A percentile compares a stretch with the other conserved stretches of the same genome.
phyloP scores from a whole-genome alignment of 2,329 filamentous ascomycete species.

The Colletotrichum australisinense region DNA sequence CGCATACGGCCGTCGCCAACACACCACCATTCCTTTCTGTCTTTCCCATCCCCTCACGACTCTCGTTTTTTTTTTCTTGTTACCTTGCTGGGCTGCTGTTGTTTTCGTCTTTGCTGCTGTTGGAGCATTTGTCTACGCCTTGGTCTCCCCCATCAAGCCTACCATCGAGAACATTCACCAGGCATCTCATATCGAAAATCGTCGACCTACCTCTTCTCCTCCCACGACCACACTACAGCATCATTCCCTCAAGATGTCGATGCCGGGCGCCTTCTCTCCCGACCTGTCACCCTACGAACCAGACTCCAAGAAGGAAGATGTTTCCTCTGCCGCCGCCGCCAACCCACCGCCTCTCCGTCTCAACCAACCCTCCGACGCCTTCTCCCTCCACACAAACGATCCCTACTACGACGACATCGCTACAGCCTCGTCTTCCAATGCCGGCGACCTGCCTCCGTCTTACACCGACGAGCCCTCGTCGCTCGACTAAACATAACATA shows the following conservation, averaged over 20 bases:
- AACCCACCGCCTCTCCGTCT: conserved; percentile 33
- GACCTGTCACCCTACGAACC: conserved; percentile 26
- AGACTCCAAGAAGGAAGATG: conserved; percentile 18
- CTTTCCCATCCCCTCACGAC: conserved; percentile 3
- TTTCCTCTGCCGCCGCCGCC: neutral
- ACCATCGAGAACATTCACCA: neutral
- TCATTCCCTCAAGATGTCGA: conserved; percentile 32
- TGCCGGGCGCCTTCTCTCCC: conserved; percentile 37
- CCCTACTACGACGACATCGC: conserved; percentile 51
- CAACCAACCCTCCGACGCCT: conserved; percentile 43
- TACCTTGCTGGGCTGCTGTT: neutral
- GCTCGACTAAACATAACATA: neutral
- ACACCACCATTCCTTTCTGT: neutral
- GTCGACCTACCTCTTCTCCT: neutral
- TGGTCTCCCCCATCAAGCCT: neutral
- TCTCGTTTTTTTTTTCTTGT: conserved; percentile 10
- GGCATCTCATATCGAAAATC: neutral
- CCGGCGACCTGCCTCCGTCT: conserved; percentile 58
- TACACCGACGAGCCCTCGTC: conserved; percentile 52
- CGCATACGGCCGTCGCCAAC: neutral
- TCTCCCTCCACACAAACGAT: conserved; percentile 41
- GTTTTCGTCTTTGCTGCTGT: neutral
- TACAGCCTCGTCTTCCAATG: conserved; percentile 45
- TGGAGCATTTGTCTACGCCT: neutral
- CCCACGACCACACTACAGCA: neutral